A percentile compares a stretch with the other conserved stretches of the same genome.
phyloP scores from a whole-genome alignment of 805 yeast species.

The Cyberlindnera nakhonratchasimensis region DNA sequence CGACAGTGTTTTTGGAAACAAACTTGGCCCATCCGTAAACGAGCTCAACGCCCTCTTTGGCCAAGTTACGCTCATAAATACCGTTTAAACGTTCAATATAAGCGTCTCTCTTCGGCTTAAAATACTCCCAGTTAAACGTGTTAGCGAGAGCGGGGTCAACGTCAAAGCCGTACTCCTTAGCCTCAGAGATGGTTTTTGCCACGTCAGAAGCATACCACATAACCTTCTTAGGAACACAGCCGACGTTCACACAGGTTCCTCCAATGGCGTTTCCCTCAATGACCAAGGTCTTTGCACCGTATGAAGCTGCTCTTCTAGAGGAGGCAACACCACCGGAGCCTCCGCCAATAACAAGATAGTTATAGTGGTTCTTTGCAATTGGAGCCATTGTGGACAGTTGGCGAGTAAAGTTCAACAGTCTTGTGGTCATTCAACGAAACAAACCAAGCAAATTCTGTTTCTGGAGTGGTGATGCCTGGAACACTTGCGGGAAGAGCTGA shows the following conservation, averaged over 20 bases:
- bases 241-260: slow-evolving; percentile 98
- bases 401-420: slow-evolving; percentile 13
- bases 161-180: slow-evolving; percentile 78
- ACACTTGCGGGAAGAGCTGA: too few relatives aligned
- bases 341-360: slow-evolving; percentile 95
- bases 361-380: slow-evolving; percentile 54
- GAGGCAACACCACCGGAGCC: slow-evolving; percentile 99
- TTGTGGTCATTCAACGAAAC: slow-evolving; percentile 4
- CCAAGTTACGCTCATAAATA: slow-evolving; percentile 83
- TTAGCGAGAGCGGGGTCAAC: slow-evolving; percentile 50
- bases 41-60: slow-evolving; percentile 84
- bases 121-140: slow-evolving; percentile 75
- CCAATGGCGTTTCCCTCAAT: slow-evolving; percentile 84
- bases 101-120: slow-evolving; percentile 90
- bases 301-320: slow-evolving; percentile 91
- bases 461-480: too few relatives aligned
- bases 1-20: slow-evolving; percentile 66
- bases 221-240: slow-evolving; percentile 98
- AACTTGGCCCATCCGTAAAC: slow-evolving; percentile 86
- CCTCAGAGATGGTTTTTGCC: slow-evolving; percentile 71
- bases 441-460: neutral
- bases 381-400: slow-evolving; percentile 50
- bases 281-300: slow-evolving; percentile 84
- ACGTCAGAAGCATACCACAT: slow-evolving; percentile 98
- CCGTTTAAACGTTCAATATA: slow-evolving; percentile 86